These are phyloP conservation scores for Pleurotus giganteus DNA, from an alignment of 768 basidiomycete genomes.

Conservation along the genomic window DNA sequence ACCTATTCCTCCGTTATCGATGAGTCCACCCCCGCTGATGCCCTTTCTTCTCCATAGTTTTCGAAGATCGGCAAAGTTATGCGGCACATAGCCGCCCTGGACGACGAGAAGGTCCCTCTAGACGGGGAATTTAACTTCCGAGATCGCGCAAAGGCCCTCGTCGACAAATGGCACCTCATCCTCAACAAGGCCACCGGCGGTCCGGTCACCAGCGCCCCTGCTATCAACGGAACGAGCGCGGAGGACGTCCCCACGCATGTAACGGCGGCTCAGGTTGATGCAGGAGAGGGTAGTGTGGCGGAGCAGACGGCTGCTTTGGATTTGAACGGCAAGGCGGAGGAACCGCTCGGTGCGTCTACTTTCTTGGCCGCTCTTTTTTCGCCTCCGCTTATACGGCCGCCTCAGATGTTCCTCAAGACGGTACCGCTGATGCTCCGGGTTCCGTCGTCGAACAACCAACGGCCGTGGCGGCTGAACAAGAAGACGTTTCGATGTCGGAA, in stretches of 20 bases:
- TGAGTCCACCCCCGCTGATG: neutral
- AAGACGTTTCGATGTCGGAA: too few relatives aligned
- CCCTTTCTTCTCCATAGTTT: conserved; percentile 41
- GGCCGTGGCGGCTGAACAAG: too few relatives aligned
- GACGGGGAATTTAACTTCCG: conserved; percentile 67
- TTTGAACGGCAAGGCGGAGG: conserved; percentile 39
- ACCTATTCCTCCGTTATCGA: neutral
- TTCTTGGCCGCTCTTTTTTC: too few relatives aligned
- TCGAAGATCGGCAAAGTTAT: conserved; percentile 87
- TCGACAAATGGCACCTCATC: conserved; percentile 67
- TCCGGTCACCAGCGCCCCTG: neutral
- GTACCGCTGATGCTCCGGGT: too few relatives aligned
- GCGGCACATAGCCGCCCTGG: conserved; percentile 74
- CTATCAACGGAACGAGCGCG: neutral
- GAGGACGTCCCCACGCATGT: neutral
- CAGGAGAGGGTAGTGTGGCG: conserved; percentile 18
- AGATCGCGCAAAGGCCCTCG: conserved; percentile 64
- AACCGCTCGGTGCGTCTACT: too few relatives aligned
- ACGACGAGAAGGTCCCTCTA: conserved; percentile 55
- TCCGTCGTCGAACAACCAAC: too few relatives aligned
- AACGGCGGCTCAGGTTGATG: conserved; percentile 15
- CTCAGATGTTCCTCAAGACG: too few relatives aligned
- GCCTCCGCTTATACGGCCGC: too few relatives aligned
- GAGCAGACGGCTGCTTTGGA: conserved; percentile 28
- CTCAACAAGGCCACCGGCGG: conserved; percentile 36